Evolutionary conservation across 2,329 filamentous ascomycete species (phyloP).

Genomic region (Trichoderma endophyticum): DNA sequence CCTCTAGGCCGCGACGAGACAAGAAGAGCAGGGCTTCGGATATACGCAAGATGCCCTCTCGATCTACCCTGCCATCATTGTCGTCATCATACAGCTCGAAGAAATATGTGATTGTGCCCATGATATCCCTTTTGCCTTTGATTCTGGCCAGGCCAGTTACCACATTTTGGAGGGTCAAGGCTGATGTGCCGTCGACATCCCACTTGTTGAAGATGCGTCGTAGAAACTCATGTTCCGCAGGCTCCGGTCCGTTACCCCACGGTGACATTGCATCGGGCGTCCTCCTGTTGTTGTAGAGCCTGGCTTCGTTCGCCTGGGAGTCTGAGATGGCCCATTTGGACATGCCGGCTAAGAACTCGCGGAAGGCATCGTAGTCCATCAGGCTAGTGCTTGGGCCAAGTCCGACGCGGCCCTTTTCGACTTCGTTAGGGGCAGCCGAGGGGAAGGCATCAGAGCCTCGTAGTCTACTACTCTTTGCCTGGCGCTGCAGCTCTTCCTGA

Average conservation of each 20-base stretch:
- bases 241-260: slow-evolving; percentile 59
- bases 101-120: slow-evolving; percentile 97
- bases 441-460: slow-evolving; percentile 38
- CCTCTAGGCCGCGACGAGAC: slow-evolving; percentile 81
- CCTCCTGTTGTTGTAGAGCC: slow-evolving; percentile 55
- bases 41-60: slow-evolving; percentile 91
- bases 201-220: slow-evolving; percentile 81
- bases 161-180: slow-evolving; percentile 83
- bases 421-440: slow-evolving; percentile 44
- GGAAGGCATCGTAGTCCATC: slow-evolving; percentile 97
- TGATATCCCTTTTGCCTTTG: slow-evolving; percentile 91
- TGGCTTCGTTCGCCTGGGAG: slow-evolving; percentile 65
- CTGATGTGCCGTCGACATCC: slow-evolving; percentile 75
- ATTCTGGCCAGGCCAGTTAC: slow-evolving; percentile 87
- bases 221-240: slow-evolving; percentile 94
- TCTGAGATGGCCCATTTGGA: slow-evolving; percentile 93
- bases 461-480: slow-evolving; percentile 56
- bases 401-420: slow-evolving; percentile 83
- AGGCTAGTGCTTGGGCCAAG: slow-evolving; percentile 83
- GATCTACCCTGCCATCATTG: slow-evolving; percentile 83
- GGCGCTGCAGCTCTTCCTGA: slow-evolving; percentile 69
- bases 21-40: slow-evolving; percentile 92
- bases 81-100: slow-evolving; percentile 97
- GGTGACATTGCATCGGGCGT: slow-evolving; percentile 44
- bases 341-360: slow-evolving; percentile 87